Evolutionary conservation across 2,329 filamentous ascomycete species (phyloP).

Genomic region (Clathrospora elynae): DNA sequence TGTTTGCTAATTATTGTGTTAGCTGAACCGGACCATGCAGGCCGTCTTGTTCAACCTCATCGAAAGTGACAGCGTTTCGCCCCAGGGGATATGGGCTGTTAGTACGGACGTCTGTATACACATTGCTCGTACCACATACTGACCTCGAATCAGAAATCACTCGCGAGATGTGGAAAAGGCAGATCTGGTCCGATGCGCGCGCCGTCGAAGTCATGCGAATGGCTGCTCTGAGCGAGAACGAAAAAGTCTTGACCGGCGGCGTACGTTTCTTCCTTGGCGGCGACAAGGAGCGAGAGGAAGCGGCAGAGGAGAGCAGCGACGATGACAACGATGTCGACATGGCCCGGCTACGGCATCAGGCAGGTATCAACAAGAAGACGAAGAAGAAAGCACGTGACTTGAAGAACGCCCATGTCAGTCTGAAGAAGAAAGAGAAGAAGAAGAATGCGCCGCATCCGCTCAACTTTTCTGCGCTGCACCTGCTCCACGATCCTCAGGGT

Average conservation of each 20-base stretch:
- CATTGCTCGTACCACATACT: no score
- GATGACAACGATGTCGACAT: constrained; percentile 76
- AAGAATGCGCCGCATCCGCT: constrained; percentile 85
- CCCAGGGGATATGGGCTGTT: constrained; percentile 92
- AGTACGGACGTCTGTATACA: no score
- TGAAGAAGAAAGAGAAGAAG: constrained; percentile 81
- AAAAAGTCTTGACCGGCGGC: constrained; percentile 87
- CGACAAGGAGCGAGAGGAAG: constrained; percentile 92
- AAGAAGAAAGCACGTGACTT: constrained; percentile 83
- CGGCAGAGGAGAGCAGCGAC: constrained; percentile 80
- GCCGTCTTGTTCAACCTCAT: constrained; percentile 91
- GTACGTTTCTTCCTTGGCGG: constrained; percentile 95
- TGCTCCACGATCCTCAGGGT: constrained; percentile 91
- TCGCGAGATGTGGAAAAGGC: constrained; percentile 92
- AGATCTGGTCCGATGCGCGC: constrained; percentile 93
- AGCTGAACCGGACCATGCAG: constrained; percentile 89
- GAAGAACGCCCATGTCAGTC: constrained; percentile 78
- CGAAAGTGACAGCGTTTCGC: constrained; percentile 79
- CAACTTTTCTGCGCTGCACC: constrained; percentile 94
- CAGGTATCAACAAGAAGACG: constrained; percentile 93
- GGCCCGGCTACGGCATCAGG: constrained; percentile 79
- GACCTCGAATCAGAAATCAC: no score
- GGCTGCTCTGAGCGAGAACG: constrained; percentile 83
- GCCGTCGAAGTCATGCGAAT: constrained; percentile 99
- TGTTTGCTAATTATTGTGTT: no score